Base-by-base conservation (phyloP, 2,329 filamentous ascomycete genomes). In the Exophiala oligosperma region DNA sequence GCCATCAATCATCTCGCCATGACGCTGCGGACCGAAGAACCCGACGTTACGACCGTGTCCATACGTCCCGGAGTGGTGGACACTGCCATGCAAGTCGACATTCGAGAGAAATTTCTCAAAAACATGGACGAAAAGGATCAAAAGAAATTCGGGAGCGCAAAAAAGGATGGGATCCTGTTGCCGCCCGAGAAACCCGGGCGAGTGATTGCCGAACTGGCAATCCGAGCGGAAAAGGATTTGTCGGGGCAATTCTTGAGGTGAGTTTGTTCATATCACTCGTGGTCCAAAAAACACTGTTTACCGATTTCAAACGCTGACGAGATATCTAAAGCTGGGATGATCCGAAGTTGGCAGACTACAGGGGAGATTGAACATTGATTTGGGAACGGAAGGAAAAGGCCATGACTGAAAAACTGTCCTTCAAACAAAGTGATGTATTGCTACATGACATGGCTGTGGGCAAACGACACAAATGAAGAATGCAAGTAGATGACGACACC, bases 1-100 rank as follows among this genome's bases (percentile, higher is more conserved):
- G 91, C 89, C 1, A 71, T 94, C 68, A 95, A 95, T 72, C 90
- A 93, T 66, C 76, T 96, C 4, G 86, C 87, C 0, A 75, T 81
- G 43, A 91, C 92, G 37, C 73, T 97, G 37, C 84, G 84, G 0
- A 80, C 81, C 1, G 92, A 97, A 70, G 92, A 96, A 72, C 85
- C 88, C 1, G 80, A 86, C 12, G 85, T 96, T 46, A 89, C 84
- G 0, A 86, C 84, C 11, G 75, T 96, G 0, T 81, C 90, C 0
- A 77, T 97, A 35, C 81, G 87, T 3, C 92, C 92, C 0, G 92
- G 92, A 2, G 85, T 90, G 47, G 88, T 95, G 6, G 89, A 96
- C 69, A 97, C 92, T 0, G 88, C 88, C 52, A 97, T 97, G 92
- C 92, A 96, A 72, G 81, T 81, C n/a, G 83, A 89, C 57, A 83